Evolutionary conservation across 2,329 filamentous ascomycete genomes (phyloP), one percentile per base, ranked within the genome.

Genomic region (Xylaria sp.): DNA sequence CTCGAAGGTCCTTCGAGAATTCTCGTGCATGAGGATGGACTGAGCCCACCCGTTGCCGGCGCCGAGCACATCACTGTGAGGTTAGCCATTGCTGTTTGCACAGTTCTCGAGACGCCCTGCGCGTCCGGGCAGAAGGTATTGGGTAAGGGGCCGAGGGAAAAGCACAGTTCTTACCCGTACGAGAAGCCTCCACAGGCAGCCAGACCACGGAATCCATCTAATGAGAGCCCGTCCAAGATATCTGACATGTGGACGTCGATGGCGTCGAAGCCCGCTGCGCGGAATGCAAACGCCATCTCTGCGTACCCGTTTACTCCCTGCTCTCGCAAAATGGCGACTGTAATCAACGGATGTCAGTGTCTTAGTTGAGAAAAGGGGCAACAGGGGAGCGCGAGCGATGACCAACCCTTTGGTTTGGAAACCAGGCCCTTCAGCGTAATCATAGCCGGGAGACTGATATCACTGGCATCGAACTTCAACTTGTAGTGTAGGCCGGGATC

Each of bases 211-310:
- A 97, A 97, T 59, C 87, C 87, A 39, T 87, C 81, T 7, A 99
- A 85, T 0, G 90, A 92, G 57, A 90, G 86, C 16, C 90, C 88
- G 9, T 85, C 86, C 20, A 91, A 86, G 51, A 97, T 87, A 66
- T 97, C 93, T 2, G 89, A 94, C 94, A 99, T 97, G 79, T 97
- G 93, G 1, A 97, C 88, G 68, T 99, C 93, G 43, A 97, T 84
- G 13, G 92, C 86, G 45, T 92, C 88, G 76, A 97, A 97, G 37
- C 93, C 93, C 40, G 94, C 93, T 34, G 87, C 86, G 61, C 89
- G 87, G 81, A 97, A 97, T 44, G 92, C 92, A 68, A 96, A 97
- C 1, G 94, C 94, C 91, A 99, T 96, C 73, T 99, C 94, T n/a
- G 91, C 87, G 66, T 97, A 86, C 39, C 92, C 91, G 75, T 99